These are phyloP conservation scores for Ilex aquifolium DNA, from an alignment of 257 asterid species.

Conservation along the genomic window DNA sequence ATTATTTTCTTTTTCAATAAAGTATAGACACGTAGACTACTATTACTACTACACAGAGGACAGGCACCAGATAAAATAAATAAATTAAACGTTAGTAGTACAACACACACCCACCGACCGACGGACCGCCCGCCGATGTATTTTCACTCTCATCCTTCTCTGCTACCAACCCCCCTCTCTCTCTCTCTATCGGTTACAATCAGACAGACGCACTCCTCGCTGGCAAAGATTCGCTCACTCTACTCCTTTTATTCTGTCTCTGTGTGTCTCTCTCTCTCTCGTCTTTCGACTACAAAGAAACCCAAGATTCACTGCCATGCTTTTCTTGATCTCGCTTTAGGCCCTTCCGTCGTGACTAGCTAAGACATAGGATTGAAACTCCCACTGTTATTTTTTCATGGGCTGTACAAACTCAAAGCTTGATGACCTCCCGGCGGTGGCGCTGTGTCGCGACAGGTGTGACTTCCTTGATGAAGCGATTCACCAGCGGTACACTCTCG, in stretches of 20 bases:
- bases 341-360: background rate
- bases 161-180: background rate
- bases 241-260: background rate
- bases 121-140: too few relatives aligned
- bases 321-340: slow-evolving; percentile 1
- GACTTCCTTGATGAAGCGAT: slow-evolving; percentile 15
- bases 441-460: slow-evolving; percentile 24
- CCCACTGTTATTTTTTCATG: background rate
- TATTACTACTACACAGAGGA: too few relatives aligned
- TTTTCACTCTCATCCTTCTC: too few relatives aligned
- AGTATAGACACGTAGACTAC: too few relatives aligned
- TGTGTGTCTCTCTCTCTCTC: background rate
- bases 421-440: slow-evolving; percentile 23
- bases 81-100: too few relatives aligned
- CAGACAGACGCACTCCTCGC: slow-evolving; percentile 12
- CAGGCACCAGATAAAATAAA: too few relatives aligned
- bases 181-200: slow-evolving; percentile 1
- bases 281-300: background rate
- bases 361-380: background rate
- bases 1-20: too few relatives aligned
- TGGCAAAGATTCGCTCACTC: slow-evolving; percentile 22
- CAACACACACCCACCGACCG: too few relatives aligned
- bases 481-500: slow-evolving; percentile 15
- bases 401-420: slow-evolving; percentile 20
- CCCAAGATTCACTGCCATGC: background rate